phyloP scores from a whole-genome alignment of 1,284 basidiomycete genomes.

The Albatrellus sp. region DNA sequence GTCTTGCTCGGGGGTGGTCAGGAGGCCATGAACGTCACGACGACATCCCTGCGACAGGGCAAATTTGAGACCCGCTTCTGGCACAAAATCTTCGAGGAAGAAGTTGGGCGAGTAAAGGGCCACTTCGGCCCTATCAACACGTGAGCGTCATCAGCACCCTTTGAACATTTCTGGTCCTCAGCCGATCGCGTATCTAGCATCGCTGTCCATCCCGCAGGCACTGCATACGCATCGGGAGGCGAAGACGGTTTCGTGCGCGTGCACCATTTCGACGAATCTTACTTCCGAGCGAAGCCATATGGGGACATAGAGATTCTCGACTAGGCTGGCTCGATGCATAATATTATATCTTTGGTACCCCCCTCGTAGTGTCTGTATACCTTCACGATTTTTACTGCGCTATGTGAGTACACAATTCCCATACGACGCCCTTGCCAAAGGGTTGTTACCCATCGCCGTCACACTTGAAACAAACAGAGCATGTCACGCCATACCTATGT shows the following conservation, averaged over 20 bases:
- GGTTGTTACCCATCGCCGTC: too few relatives aligned
- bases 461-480: too few relatives aligned
- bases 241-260: conserved; percentile 95
- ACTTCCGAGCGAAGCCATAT: conserved; percentile 83
- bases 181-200: conserved; percentile 35
- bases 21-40: conserved; percentile 97
- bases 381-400: too few relatives aligned
- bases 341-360: too few relatives aligned
- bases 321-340: too few relatives aligned
- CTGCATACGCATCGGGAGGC: conserved; percentile 86
- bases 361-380: too few relatives aligned
- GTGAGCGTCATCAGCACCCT: conserved; percentile 27
- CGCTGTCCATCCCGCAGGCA: conserved; percentile 86
- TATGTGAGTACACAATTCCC: too few relatives aligned
- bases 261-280: conserved; percentile 86
- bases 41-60: conserved; percentile 85
- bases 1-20: conserved; percentile 92
- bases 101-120: conserved; percentile 92
- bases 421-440: too few relatives aligned
- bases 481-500: too few relatives aligned
- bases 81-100: conserved; percentile 98
- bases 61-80: conserved; percentile 99
- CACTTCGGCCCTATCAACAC: conserved; percentile 99
- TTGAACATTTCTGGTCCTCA: background rate
- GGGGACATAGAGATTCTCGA: conserved; percentile 30